Evolutionary conservation across 495 filamentous ascomycete species (phyloP), one percentile per base, ranked within the genome.

Genomic region (Neurospora sp.): DNA sequence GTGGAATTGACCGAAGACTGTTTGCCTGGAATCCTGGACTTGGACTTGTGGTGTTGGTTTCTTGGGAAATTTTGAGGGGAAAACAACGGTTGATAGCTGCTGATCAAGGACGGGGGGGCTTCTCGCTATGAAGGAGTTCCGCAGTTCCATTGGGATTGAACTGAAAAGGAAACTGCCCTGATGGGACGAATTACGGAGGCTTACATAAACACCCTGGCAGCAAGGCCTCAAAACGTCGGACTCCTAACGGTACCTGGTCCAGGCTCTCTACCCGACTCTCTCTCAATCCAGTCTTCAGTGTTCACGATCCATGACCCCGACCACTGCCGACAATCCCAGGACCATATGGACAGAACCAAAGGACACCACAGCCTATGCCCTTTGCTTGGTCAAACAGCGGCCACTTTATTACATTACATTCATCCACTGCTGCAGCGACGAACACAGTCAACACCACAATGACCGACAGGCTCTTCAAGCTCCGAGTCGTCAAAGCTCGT

Each of bases 31-130:
- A 66, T 66, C 54, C 54, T 66, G 54, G 54, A 34, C 54, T 66
- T 66, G 28, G 54, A 62, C 54, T 31, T 31, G 54, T 34, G 54
- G 31, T 66, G 54, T 17, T 66, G 28, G 54, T 66, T 66, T 66
- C 75, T 43, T 45, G 70, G 70, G 75, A 79, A 78, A 76, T 80
- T 80, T 80, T 72, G 79, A 78, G 75, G 78, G 77, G 76, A 79
- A 70, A 73, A 75, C 62, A 45, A 74, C 73, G 78, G 73, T 71
- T 76, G 75, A 77, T 77, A 78, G 77, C 71, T 72, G 74, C 54
- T 66, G 54, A 66, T 62, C 54, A 62, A 62, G 28, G 54, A 62
- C 54, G 24, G 54, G 54, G 54, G 48, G 24, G 48, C 48, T 59
- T 31, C 48, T 31, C 24, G 48, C 54, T 62, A 34, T 62, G 54